Percentiles rank a stretch among this genome's conserved stretches.
These are phyloP conservation scores for Coemansia sp. DNA, from an alignment of 192 early-diverging fungal species.

Conservation along the genomic window DNA sequence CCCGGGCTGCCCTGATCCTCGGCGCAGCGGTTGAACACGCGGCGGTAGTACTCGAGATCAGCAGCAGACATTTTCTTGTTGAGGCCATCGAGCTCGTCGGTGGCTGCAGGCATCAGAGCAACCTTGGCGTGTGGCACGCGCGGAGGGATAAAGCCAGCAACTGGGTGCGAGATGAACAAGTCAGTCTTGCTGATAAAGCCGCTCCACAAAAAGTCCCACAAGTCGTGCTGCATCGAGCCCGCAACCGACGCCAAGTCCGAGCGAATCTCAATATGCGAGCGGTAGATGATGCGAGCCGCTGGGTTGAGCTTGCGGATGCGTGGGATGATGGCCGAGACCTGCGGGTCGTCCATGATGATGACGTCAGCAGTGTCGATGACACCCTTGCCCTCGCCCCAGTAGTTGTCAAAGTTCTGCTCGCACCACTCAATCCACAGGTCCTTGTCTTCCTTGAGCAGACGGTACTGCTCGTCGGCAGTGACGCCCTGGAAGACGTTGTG, in stretches of 20 bases:
- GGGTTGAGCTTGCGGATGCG: constrained; percentile 72
- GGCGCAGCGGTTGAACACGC: constrained; percentile 77
- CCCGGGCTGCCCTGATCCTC: constrained; percentile 66
- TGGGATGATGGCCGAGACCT: constrained; percentile 79
- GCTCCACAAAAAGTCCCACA: constrained; percentile 76
- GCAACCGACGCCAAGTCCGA: constrained; percentile 65
- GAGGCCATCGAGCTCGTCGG: constrained; percentile 79
- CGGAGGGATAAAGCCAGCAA: constrained; percentile 70
- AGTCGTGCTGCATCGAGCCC: constrained; percentile 68
- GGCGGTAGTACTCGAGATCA: constrained; percentile 66
- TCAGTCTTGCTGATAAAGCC: constrained; percentile 70
- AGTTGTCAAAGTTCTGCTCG: constrained; percentile 68
- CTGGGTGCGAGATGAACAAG: constrained; percentile 79
- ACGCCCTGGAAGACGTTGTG: constrained; percentile 89
- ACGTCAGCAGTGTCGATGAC: constrained; percentile 72
- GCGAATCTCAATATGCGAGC: constrained; percentile 83
- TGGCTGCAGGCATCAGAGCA: constrained; percentile 69
- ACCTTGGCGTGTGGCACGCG: constrained; percentile 66
- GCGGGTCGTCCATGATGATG: constrained; percentile 86
- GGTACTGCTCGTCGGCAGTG: constrained; percentile 57
- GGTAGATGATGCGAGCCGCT: constrained; percentile 69
- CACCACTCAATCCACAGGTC: constrained; percentile 62
- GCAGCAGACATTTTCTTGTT: constrained; percentile 66
- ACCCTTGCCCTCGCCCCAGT: constrained; percentile 69
- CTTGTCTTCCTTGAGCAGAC: constrained; percentile 62